Conservation (phyloP, 805 yeast species). For the Lachancea quebecensis region DNA sequence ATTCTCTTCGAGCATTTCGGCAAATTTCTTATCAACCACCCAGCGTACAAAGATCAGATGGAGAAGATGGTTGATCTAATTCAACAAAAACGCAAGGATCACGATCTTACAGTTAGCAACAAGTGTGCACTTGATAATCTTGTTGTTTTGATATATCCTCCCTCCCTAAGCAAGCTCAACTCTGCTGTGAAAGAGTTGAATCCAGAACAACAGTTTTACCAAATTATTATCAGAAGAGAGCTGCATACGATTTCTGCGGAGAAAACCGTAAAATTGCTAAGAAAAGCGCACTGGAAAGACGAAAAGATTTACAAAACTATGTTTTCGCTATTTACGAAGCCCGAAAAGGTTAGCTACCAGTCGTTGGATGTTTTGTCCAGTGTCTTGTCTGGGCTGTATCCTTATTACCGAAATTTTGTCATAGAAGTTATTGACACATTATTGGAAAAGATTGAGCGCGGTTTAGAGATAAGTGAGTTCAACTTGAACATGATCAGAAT, state of each 20-base stretch:
- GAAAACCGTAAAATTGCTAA: conserved; percentile 34
- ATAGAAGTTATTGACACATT: conserved; percentile 51
- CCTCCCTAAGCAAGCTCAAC: conserved; percentile 36
- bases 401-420: conserved; percentile 36
- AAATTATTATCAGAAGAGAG: conserved; percentile 45
- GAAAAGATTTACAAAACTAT: conserved; percentile 31
- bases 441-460: conserved; percentile 56
- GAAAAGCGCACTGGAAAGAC: conserved; percentile 43
- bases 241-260: conserved; percentile 34
- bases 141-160: conserved; percentile 50
- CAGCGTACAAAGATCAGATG: conserved; percentile 54
- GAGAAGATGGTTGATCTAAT: conserved; percentile 54
- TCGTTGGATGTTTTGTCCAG: conserved; percentile 45
- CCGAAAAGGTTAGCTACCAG: conserved; percentile 56
- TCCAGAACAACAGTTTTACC: conserved; percentile 44
- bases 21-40: conserved; percentile 47
- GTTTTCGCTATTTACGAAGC: conserved; percentile 43
- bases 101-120: conserved; percentile 45
- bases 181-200: conserved; percentile 24
- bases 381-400: conserved; percentile 35
- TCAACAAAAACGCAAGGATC: conserved; percentile 42
- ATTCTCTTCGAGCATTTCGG: conserved; percentile 74
- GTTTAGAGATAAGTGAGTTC: conserved; percentile 59
- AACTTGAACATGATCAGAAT: conserved; percentile 52
- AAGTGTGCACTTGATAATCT: conserved; percentile 54